These are phyloP conservation scores for Anthracocystis walkeri DNA, from an alignment of 1,284 basidiomycete species.

Conservation along the genomic window DNA sequence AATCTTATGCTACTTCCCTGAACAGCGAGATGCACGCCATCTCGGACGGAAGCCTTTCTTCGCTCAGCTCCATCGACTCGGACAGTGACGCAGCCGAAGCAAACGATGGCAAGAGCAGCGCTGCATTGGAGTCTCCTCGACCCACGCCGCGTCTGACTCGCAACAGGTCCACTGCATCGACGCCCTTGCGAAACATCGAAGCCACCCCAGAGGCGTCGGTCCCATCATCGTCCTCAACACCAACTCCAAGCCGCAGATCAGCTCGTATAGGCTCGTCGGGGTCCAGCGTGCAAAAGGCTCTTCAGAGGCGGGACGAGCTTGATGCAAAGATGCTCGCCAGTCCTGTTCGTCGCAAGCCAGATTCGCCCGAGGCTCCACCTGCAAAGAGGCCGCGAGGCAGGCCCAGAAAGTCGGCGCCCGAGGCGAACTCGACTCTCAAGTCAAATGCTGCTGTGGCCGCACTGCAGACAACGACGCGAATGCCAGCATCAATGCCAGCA, in stretches of 20 bases:
- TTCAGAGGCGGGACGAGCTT: constrained; percentile 45
- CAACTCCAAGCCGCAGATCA: constrained; percentile 40
- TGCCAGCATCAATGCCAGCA: too few relatives aligned
- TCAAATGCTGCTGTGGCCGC: background rate
- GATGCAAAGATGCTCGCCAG: constrained; percentile 38
- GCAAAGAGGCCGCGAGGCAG: constrained; percentile 18
- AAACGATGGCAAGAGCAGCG: background rate
- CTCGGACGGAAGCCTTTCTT: constrained; percentile 32
- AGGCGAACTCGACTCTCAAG: background rate
- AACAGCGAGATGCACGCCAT: constrained; percentile 22
- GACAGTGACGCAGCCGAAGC: constrained; percentile 24
- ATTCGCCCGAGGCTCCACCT: constrained; percentile 14
- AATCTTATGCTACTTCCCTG: constrained; percentile 35
- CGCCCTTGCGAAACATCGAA: constrained; percentile 10
- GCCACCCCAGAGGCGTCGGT: constrained; percentile 1
- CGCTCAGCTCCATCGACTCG: constrained; percentile 33
- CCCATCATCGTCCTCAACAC: constrained; percentile 15
- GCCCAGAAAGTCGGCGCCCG: constrained; percentile 22
- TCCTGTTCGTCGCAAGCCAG: constrained; percentile 21
- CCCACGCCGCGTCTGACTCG: background rate
- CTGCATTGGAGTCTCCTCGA: background rate
- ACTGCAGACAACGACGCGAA: background rate
- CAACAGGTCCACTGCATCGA: background rate
- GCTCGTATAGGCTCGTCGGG: constrained; percentile 42
- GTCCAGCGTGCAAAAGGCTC: constrained; percentile 48